Conservation (phyloP, 139 green algal species). For the Coelastrella sp. region DNA sequence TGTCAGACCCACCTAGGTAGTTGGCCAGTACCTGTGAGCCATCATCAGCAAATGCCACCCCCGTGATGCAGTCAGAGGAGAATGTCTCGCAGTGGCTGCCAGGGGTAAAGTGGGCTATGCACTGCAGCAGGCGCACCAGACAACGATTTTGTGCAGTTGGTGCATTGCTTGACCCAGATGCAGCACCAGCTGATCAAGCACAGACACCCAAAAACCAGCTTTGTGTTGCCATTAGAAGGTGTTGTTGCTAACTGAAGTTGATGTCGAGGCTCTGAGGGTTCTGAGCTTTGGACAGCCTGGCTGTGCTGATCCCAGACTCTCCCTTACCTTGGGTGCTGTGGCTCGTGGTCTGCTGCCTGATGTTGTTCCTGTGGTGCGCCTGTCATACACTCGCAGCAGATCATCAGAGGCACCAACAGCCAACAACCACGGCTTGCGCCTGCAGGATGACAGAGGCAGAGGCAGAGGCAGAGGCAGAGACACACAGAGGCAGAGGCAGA, state of each 20-base stretch:
- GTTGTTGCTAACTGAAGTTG: no score
- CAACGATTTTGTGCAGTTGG: no score
- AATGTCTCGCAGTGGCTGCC: background rate
- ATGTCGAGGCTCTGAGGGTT: no score
- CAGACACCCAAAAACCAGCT: no score
- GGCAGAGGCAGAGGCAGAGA: background rate
- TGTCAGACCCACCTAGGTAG: constrained; percentile 35
- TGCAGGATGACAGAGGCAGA: background rate
- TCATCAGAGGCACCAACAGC: constrained; percentile 35
- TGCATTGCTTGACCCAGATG: no score
- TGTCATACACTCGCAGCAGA: constrained; percentile 33
- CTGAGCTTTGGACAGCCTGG: background rate
- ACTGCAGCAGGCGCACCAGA: background rate
- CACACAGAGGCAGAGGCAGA: no score
- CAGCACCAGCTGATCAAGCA: no score
- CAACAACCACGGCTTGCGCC: constrained; percentile 42
- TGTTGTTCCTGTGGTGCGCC: background rate
- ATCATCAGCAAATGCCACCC: constrained; percentile 25
- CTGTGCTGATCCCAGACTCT: background rate
- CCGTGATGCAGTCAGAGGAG: constrained; percentile 41
- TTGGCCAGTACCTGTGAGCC: constrained; percentile 44
- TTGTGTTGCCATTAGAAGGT: no score
- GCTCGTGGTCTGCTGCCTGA: background rate
- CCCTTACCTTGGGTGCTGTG: constrained; percentile 1
- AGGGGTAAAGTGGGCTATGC: background rate